Conservation (phyloP, 2,329 filamentous ascomycete species). For the Trichoderma pleuroti region DNA sequence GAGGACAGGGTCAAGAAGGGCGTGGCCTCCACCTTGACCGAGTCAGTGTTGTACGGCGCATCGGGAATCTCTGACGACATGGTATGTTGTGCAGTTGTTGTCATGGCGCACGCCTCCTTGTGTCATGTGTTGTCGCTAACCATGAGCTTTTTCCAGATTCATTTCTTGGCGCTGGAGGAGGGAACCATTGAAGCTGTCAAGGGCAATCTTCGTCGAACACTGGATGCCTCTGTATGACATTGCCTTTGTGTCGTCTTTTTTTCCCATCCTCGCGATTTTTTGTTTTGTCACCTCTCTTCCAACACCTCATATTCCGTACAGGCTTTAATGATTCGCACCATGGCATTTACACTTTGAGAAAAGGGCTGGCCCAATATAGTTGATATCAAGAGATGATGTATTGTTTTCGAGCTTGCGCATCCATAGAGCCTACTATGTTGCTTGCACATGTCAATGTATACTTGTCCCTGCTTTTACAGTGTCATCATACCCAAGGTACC, state of each 20-base stretch:
- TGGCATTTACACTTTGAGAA: neutral
- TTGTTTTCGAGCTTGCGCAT: neutral
- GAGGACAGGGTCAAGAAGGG: constrained; percentile 80
- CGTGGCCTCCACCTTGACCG: constrained; percentile 72
- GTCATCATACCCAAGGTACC: neutral
- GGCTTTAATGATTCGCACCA: neutral
- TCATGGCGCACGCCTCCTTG: neutral
- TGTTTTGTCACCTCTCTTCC: neutral
- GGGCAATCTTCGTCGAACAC: constrained; percentile 54
- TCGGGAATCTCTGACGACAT: constrained; percentile 63
- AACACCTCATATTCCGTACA: neutral
- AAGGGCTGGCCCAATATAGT: constrained; percentile 9
- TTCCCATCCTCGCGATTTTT: neutral
- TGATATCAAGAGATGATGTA: neutral
- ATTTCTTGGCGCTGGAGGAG: constrained; percentile 63
- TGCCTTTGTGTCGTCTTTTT: neutral
- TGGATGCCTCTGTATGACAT: constrained; percentile 33
- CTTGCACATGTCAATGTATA: neutral
- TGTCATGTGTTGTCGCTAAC: constrained; percentile 20
- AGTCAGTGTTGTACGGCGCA: constrained; percentile 72
- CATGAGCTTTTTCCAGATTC: constrained; percentile 47
- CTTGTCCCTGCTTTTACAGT: neutral
- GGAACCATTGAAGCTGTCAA: constrained; percentile 56
- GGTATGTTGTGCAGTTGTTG: constrained; percentile 46
- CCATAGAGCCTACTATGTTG: too few species aligned